Percentiles rank a stretch among this genome's conserved stretches.
Evolutionary conservation across 345 rosid genomes (phyloP).

Genomic region (Gossypium anomalum): DNA sequence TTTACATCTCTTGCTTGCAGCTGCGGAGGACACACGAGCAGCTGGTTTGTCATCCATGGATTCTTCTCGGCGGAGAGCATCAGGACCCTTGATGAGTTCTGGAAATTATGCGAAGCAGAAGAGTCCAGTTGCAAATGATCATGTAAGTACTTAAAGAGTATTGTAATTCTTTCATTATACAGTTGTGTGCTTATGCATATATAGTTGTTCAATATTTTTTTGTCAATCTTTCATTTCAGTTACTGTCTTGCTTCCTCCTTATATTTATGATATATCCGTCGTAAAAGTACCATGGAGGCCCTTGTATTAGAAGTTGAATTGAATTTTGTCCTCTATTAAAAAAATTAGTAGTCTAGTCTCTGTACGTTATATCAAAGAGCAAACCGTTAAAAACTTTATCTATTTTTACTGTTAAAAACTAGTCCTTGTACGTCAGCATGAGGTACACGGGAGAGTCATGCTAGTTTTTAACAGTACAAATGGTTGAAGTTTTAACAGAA

Average conservation of each 20-base stretch:
- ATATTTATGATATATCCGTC: too few species aligned
- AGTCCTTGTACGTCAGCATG: too few species aligned
- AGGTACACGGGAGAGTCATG: too few species aligned
- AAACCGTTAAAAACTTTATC: too few species aligned
- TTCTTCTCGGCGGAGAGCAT: slow-evolving; percentile 61
- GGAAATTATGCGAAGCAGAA: slow-evolving; percentile 64
- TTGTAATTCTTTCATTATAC: slow-evolving; percentile 34
- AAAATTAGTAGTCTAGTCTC: too few species aligned
- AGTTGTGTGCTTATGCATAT: background rate
- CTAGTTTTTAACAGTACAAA: too few species aligned
- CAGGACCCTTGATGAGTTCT: slow-evolving; percentile 55
- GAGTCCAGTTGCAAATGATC: slow-evolving; percentile 52
- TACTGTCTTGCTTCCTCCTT: background rate
- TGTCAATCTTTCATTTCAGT: background rate
- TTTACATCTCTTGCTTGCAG: slow-evolving; percentile 33
- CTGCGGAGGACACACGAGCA: slow-evolving; percentile 37
- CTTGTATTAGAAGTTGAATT: too few species aligned
- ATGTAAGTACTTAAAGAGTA: slow-evolving; percentile 41
- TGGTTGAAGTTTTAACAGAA: too few species aligned
- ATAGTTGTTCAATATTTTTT: background rate
- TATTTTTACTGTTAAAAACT: too few species aligned
- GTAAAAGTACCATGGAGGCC: too few species aligned
- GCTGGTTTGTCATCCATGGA: slow-evolving; percentile 55
- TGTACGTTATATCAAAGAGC: too few species aligned
- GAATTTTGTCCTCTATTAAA: too few species aligned